These are phyloP conservation scores for Monilinia fructigena DNA, from an alignment of 2,329 filamentous ascomycete genomes.

Conservation along the genomic window DNA sequence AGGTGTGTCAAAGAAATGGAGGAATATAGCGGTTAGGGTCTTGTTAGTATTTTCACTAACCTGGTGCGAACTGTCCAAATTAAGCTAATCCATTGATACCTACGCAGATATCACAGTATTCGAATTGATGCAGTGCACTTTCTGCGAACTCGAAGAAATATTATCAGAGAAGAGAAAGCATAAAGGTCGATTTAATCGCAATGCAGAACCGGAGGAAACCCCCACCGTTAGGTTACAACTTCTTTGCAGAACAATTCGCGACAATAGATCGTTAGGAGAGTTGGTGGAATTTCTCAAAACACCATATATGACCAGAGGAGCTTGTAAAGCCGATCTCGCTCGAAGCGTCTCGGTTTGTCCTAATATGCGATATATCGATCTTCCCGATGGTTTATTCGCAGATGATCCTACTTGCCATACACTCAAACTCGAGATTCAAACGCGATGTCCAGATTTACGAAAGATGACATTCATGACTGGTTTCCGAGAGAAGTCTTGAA, in stretches of 20 bases:
- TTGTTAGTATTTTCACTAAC: conserved; percentile 56
- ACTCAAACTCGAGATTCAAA: conserved; percentile 80
- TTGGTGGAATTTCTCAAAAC: conserved; percentile 79
- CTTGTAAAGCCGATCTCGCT: conserved; percentile 78
- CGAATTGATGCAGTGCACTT: conserved; percentile 95
- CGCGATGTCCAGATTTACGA: conserved; percentile 75
- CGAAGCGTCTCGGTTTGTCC: conserved; percentile 81
- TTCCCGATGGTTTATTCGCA: conserved; percentile 82
- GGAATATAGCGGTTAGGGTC: conserved; percentile 48
- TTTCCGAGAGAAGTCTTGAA: conserved; percentile 72
- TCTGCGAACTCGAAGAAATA: conserved; percentile 82
- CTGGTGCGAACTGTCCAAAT: conserved; percentile 3
- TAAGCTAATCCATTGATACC: neutral
- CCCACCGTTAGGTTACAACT: conserved; percentile 73
- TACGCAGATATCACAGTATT: conserved; percentile 74
- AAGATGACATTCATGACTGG: conserved; percentile 86
- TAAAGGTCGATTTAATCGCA: conserved; percentile 69
- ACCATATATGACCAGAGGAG: conserved; percentile 89
- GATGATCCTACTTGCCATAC: conserved; percentile 75
- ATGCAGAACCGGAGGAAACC: conserved; percentile 77
- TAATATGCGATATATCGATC: conserved; percentile 83
- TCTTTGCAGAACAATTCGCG: conserved; percentile 77
- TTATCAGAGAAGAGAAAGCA: conserved; percentile 77
- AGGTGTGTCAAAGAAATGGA: conserved; percentile 74
- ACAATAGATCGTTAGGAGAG: conserved; percentile 66